phyloP scores from a whole-genome alignment of 495 filamentous ascomycete species.

The Venustampulla echinocandica region DNA sequence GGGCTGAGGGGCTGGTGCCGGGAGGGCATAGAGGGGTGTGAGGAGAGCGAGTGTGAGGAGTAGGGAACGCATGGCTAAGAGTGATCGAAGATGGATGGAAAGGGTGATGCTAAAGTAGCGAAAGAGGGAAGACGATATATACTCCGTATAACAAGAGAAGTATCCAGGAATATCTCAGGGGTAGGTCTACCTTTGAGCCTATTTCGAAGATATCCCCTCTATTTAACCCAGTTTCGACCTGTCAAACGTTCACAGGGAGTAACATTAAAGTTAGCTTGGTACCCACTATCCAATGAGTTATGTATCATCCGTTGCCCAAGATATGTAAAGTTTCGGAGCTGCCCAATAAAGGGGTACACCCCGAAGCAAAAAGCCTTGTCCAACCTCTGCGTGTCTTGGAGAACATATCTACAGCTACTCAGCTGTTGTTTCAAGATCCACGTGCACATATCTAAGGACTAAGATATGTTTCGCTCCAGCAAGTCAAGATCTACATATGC shows the following conservation, averaged over 20 bases:
- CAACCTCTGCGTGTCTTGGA: too few species aligned
- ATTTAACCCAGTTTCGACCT: background rate
- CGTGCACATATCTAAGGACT: too few species aligned
- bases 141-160: background rate
- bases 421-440: too few species aligned
- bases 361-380: too few species aligned
- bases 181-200: background rate
- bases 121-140: background rate
- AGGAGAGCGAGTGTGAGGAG: background rate
- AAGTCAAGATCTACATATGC: background rate
- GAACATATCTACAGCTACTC: too few species aligned
- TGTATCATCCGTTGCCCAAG: too few species aligned
- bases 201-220: background rate
- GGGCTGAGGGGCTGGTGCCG: conserved; percentile 17
- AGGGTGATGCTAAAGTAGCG: background rate
- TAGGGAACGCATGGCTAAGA: conserved; percentile 2
- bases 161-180: background rate
- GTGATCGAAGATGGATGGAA: conserved; percentile 5
- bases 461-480: background rate
- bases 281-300: background rate
- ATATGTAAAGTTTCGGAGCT: too few species aligned
- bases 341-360: too few species aligned
- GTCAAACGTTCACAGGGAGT: background rate
- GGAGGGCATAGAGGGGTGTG: background rate
- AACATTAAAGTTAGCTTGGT: background rate